Evolutionary conservation across 352 stramenopile species (phyloP).

Genomic region (Phytophthora multivora): DNA sequence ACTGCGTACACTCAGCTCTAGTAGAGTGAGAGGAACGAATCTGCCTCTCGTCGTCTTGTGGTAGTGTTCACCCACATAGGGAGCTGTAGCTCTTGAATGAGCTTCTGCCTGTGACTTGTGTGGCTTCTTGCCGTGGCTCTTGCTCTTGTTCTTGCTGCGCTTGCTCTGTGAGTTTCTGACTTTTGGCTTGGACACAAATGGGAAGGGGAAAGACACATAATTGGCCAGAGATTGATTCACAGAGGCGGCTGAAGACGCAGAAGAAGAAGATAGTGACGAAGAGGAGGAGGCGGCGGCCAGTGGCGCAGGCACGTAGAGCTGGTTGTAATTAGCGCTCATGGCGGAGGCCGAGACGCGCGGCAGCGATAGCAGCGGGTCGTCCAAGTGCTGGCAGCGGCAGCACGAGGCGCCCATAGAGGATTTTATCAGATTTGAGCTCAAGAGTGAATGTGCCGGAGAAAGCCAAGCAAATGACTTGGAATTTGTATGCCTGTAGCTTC

Average conservation of each 20-base stretch:
- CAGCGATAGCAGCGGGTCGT: conserved; percentile 61
- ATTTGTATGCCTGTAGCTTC: conserved; percentile 17
- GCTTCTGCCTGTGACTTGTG: conserved; percentile 1
- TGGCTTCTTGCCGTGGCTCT: conserved; percentile 20
- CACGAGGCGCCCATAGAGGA: conserved; percentile 67
- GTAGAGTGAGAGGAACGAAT: conserved; percentile 55
- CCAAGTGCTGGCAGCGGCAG: conserved; percentile 73
- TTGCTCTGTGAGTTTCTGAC: conserved; percentile 1
- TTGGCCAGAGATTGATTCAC: conserved; percentile 61
- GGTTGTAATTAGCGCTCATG: conserved; percentile 32
- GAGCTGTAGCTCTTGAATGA: not conserved
- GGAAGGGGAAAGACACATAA: conserved; percentile 83
- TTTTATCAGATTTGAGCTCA: conserved; percentile 1
- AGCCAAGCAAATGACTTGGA: conserved; percentile 7
- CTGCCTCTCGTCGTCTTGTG: conserved; percentile 40
- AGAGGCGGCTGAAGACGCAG: conserved; percentile 13
- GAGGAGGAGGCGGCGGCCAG: conserved; percentile 6
- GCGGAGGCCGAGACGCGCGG: conserved; percentile 31
- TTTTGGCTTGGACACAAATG: conserved; percentile 56
- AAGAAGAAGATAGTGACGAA: conserved; percentile 3
- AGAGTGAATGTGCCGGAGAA: conserved; percentile 24
- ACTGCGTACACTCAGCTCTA: conserved; percentile 60
- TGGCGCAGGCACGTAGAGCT: conserved; percentile 31
- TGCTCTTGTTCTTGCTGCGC: conserved; percentile 17
- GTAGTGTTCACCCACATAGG: conserved; percentile 63